Conservation (phyloP, 2,329 filamentous ascomycete genomes). For the Sarocladium oryzae region DNA sequence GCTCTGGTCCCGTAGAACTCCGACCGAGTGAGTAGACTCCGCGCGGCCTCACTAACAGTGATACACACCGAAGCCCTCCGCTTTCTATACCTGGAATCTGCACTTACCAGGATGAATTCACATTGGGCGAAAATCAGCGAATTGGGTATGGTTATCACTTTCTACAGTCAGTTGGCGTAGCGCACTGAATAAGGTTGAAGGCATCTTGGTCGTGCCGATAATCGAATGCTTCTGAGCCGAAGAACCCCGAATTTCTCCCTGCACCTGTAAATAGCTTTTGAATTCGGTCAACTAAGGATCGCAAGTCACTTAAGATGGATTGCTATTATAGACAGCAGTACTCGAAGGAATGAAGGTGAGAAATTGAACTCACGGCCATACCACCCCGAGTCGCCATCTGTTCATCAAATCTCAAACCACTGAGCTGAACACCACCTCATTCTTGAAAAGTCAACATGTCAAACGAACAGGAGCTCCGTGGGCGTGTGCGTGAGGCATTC, state of each 20-base stretch:
- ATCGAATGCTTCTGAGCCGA: background rate
- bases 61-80: too few species aligned
- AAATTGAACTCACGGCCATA: background rate
- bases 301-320: background rate
- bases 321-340: background rate
- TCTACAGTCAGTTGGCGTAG: too few species aligned
- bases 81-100: too few species aligned
- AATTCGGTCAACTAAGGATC: background rate
- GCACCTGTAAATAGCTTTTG: background rate
- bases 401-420: too few species aligned
- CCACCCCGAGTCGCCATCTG: too few species aligned
- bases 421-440: background rate
- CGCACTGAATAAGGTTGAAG: too few species aligned
- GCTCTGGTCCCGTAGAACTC: background rate
- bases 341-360: background rate
- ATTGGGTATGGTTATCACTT: too few species aligned
- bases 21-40: too few species aligned
- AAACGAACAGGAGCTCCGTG: background rate
- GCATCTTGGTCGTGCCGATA: too few species aligned
- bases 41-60: too few species aligned
- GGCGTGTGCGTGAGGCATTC: background rate
- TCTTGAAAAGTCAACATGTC: background rate
- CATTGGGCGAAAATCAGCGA: too few species aligned
- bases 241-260: background rate
- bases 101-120: too few species aligned